phyloP scores from a whole-genome alignment of 352 stramenopile species.

The Phytopythium sindhum region DNA sequence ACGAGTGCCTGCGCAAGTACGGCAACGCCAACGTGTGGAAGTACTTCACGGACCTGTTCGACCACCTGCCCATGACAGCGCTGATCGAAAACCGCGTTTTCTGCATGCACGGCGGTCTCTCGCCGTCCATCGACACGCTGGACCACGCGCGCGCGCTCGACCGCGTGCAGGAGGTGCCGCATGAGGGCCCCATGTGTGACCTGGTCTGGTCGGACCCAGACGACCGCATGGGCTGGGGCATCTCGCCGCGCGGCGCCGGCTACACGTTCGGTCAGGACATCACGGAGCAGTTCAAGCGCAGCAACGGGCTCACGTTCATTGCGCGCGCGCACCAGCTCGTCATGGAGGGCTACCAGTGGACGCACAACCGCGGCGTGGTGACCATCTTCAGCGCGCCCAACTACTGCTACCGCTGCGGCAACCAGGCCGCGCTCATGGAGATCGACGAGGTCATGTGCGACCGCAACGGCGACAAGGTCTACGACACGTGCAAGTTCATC shows the following conservation, averaged over 20 bases:
- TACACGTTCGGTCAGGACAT: slow-evolving; percentile 89
- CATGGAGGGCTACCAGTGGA: slow-evolving; percentile 94
- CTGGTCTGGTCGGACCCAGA: slow-evolving; percentile 88
- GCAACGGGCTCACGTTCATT: slow-evolving; percentile 87
- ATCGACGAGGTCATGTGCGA: slow-evolving; percentile 91
- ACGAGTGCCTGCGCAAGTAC: slow-evolving; percentile 98
- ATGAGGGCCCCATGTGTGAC: slow-evolving; percentile 87
- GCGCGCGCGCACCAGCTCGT: slow-evolving; percentile 88
- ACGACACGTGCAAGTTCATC: slow-evolving; percentile 92
- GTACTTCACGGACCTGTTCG: slow-evolving; percentile 89
- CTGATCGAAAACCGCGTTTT: slow-evolving; percentile 89
- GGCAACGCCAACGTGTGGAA: slow-evolving; percentile 89
- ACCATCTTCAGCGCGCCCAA: slow-evolving; percentile 93
- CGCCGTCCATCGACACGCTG: slow-evolving; percentile 85
- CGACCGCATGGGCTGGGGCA: slow-evolving; percentile 84
- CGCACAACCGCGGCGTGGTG: slow-evolving; percentile 89
- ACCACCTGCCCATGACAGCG: slow-evolving; percentile 86
- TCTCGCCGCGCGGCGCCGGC: slow-evolving; percentile 78
- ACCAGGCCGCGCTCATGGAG: slow-evolving; percentile 95
- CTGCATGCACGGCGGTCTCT: slow-evolving; percentile 88
- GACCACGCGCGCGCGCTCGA: slow-evolving; percentile 83
- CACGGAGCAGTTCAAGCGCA: slow-evolving; percentile 89
- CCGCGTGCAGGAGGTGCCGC: slow-evolving; percentile 84
- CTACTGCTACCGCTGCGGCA: slow-evolving; percentile 96
- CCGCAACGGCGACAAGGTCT: slow-evolving; percentile 85